Evolutionary conservation across 2,329 filamentous ascomycete species (phyloP), one percentile per base, ranked within the genome.

Genomic region (Fusarium albidum): DNA sequence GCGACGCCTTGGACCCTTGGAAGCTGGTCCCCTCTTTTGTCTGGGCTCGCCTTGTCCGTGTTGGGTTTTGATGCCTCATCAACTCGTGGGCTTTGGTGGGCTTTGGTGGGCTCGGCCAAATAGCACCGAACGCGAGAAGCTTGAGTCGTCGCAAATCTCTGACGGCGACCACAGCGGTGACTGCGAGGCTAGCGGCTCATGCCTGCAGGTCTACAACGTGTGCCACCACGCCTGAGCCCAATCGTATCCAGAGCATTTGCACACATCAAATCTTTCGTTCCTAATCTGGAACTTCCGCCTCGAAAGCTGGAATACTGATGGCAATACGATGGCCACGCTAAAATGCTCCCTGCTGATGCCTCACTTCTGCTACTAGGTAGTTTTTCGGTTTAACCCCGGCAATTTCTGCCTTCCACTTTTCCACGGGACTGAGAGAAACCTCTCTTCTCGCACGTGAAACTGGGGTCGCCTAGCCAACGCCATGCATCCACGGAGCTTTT

Each of bases 101-200:
- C 18, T 17, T 35, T 46, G 40, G 46, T 62, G 59, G 55, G 41
- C 52, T 63, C 48, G 13, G 26, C 57, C 34, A 38, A 63, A 56
- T 62, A 62, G 56, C 43, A 51, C 59, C 59, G 59, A 60, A 63
- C 56, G 50, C 58, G 21, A 61, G 54, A 38, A 55, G 61, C 45
- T 41, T 47, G 46, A 61, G 49, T 55, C 32, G 58, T 33, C 45
- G 57, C 18, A 45, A 15, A 21, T 33, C 43, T 35, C 50, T 32
- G n/a, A 40, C 41, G 44, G 57, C 57, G 47, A 61, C 57, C 58
- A 51, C 49, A 13, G 35, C 41, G 44, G 57, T 57, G 47, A 61
- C 57, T 58, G 47, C 49, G 57, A 61, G 38, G 41, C 57, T 61
- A 61, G 57, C 44, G 49, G 57, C 57, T 47, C 25, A 47, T 39